Evolutionary conservation across 2,329 filamentous ascomycete species (phyloP).

Genomic region (Blumeriella jaapii): DNA sequence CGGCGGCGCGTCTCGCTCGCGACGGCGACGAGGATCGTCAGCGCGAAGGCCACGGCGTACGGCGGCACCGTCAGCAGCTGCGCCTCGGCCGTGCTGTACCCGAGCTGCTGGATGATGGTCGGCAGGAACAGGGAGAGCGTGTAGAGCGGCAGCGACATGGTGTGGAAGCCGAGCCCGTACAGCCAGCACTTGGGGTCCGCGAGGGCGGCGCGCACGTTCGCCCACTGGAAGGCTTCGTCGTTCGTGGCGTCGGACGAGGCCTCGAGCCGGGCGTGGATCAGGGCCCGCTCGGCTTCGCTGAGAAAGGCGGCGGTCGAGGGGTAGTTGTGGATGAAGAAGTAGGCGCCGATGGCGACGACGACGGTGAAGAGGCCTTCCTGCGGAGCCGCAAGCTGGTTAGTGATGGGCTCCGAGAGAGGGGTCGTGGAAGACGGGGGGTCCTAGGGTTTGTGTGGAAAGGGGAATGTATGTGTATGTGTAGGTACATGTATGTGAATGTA

Average conservation of each 20-base stretch:
- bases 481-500: too few species aligned
- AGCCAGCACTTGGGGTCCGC: constrained; percentile 62
- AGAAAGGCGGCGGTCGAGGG: constrained; percentile 32
- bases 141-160: constrained; percentile 49
- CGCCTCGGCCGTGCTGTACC: constrained; percentile 39
- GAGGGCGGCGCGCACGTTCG: constrained; percentile 49
- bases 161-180: constrained; percentile 61
- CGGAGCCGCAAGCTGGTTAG: too few species aligned
- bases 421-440: too few species aligned
- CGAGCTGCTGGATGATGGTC: constrained; percentile 35
- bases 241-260: constrained; percentile 59
- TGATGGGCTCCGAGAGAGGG: too few species aligned
- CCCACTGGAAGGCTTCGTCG: constrained; percentile 58
- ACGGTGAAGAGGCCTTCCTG: constrained; percentile 32
- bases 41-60: constrained; percentile 50
- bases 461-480: too few species aligned
- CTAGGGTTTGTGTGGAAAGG: too few species aligned
- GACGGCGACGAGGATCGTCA: constrained; percentile 35
- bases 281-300: constrained; percentile 28
- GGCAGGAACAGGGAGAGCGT: constrained; percentile 30
- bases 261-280: constrained; percentile 45
- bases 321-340: constrained; percentile 38
- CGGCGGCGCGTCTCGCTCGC: constrained; percentile 33
- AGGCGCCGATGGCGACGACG: constrained; percentile 27
- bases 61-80: constrained; percentile 37